phyloP scores from a whole-genome alignment of 192 early-diverging fungal genomes.

The Thamnidium elegans region DNA sequence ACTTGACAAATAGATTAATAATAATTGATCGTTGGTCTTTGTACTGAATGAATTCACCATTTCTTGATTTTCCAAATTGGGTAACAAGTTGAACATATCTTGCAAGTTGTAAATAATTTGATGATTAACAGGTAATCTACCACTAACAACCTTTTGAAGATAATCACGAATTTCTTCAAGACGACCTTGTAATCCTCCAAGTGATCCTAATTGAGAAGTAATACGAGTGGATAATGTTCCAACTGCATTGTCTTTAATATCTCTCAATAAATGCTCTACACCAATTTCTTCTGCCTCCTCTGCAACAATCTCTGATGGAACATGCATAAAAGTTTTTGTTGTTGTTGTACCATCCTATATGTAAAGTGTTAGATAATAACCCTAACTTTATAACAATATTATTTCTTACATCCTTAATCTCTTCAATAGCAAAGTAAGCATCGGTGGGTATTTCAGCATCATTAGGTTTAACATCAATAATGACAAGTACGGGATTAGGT shows the following conservation, averaged over 20 bases:
- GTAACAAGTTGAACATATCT: slow-evolving; percentile 97
- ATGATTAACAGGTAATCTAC: slow-evolving; percentile 89
- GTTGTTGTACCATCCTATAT: slow-evolving; percentile 98
- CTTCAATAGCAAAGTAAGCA: slow-evolving; percentile 97
- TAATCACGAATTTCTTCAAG: slow-evolving; percentile 88
- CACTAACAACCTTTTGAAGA: slow-evolving; percentile 82
- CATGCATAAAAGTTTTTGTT: slow-evolving; percentile 95
- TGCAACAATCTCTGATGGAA: slow-evolving; percentile 92
- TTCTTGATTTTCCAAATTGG: slow-evolving; percentile 80
- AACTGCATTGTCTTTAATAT: slow-evolving; percentile 97
- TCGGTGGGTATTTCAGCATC: slow-evolving; percentile 93
- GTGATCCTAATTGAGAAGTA: slow-evolving; percentile 85
- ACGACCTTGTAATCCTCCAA: slow-evolving; percentile 84
- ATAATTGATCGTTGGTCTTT: slow-evolving; percentile 94
- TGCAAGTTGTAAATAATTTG: slow-evolving; percentile 98
- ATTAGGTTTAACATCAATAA: slow-evolving; percentile 95
- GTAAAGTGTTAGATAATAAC: too few relatives aligned
- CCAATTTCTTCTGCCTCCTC: slow-evolving; percentile 99
- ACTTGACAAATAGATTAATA: slow-evolving; percentile 90
- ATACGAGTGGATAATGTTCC: slow-evolving; percentile 94
- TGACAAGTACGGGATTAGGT: slow-evolving; percentile 94
- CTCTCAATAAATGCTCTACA: slow-evolving; percentile 96
- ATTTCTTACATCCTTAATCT: slow-evolving; percentile 91
- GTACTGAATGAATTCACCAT: slow-evolving; percentile 82
- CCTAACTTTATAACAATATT: too few relatives aligned